These are phyloP conservation scores for Capsicum chinense DNA, from an alignment of 257 asterid genomes.

Conservation along the genomic window DNA sequence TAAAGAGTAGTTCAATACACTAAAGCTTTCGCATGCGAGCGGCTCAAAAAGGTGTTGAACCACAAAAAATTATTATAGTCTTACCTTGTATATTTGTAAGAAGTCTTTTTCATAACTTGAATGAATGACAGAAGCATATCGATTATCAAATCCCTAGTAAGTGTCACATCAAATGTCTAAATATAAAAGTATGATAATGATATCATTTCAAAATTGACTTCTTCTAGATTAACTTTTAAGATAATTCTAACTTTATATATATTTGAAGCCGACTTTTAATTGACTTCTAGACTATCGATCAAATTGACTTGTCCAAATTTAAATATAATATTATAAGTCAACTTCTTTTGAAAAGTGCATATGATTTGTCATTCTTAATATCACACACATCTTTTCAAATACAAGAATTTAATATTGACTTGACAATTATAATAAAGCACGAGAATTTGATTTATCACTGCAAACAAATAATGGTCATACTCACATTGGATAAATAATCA, in stretches of 20 bases:
- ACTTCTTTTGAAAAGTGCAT: not conserved
- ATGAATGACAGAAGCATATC: not conserved
- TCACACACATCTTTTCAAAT: not conserved
- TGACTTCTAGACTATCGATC: not conserved
- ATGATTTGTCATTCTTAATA: not conserved
- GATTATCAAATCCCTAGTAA: no score
- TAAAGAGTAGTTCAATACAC: no score
- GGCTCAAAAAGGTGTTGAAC: no score
- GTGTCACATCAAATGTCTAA: not conserved
- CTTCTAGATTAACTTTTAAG: not conserved
- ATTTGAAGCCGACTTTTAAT: not conserved
- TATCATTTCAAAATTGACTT: no score
- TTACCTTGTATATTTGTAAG: no score
- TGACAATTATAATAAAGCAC: no score
- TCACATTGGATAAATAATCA: not conserved
- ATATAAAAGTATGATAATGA: not conserved
- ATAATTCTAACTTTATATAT: not conserved
- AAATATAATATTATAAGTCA: not conserved
- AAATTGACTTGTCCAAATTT: not conserved
- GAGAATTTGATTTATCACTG: no score
- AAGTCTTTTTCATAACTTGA: no score
- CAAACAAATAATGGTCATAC: not conserved
- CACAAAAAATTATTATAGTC: no score
- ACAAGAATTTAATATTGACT: not conserved
- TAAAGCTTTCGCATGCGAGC: no score